Evolutionary conservation across 2,329 filamentous ascomycete species (phyloP).

Genomic region (Penicillium griseofulvum): DNA sequence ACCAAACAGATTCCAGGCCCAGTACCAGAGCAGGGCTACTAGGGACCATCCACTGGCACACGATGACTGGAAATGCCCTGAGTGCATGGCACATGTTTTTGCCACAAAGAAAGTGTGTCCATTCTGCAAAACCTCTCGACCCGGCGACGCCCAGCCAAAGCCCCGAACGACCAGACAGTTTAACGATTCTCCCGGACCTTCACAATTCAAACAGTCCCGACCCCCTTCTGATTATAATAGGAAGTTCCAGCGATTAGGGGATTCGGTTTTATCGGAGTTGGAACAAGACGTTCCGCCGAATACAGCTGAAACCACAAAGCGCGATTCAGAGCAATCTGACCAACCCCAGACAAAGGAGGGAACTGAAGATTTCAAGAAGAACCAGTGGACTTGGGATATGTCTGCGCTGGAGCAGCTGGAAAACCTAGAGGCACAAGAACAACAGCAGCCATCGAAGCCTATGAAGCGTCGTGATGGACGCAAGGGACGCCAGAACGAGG

Average conservation of each 20-base stretch:
- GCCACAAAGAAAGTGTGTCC: constrained; percentile 12
- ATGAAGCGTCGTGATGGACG: constrained; percentile 26
- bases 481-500: constrained; percentile 21
- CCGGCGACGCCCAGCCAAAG: background rate
- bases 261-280: constrained; percentile 19
- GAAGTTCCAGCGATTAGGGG: constrained; percentile 24
- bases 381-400: constrained; percentile 32
- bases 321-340: background rate
- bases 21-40: background rate
- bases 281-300: constrained; percentile 6
- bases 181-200: background rate
- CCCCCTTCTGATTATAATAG: constrained; percentile 5
- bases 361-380: constrained; percentile 11
- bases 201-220: background rate
- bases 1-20: background rate
- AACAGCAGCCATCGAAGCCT: constrained; percentile 12
- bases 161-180: background rate
- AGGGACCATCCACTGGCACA: background rate
- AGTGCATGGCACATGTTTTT: constrained; percentile 12
- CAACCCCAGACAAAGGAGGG: constrained; percentile 1
- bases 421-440: constrained; percentile 7
- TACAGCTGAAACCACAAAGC: background rate
- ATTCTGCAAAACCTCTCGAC: constrained; percentile 15
- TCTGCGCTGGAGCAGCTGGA: constrained; percentile 27
- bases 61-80: constrained; percentile 16